A percentile compares a stretch with the other conserved stretches of the same genome.
Evolutionary conservation across 306 rosid species (phyloP).

Genomic region (Myrica gale): DNA sequence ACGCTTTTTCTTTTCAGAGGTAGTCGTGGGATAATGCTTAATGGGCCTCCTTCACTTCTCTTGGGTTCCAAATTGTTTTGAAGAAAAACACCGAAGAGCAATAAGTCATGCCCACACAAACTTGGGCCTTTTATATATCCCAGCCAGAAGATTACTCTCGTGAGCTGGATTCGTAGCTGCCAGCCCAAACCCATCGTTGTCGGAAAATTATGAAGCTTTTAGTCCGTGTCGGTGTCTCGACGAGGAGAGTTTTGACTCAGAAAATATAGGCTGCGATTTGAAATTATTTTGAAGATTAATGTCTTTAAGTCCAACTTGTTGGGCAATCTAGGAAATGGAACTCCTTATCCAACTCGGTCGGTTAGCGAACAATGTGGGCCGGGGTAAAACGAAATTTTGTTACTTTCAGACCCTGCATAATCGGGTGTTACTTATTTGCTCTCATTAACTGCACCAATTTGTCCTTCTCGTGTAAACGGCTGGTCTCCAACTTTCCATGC

Average conservation of each 20-base stretch:
- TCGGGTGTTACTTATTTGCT: background rate
- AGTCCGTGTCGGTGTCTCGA: too few species aligned
- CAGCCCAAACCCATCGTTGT: too few species aligned
- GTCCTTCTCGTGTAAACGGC: background rate
- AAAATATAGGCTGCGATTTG: background rate
- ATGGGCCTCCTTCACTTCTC: too few species aligned
- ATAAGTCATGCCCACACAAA: too few species aligned
- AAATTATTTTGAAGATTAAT: background rate
- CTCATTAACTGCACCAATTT: background rate
- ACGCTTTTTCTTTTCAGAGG: too few species aligned
- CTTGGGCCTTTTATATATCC: too few species aligned
- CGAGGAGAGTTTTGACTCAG: background rate
- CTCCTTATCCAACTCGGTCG: background rate
- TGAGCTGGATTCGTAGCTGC: too few species aligned
- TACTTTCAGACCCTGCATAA: constrained; percentile 1
- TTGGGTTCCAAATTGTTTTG: too few species aligned
- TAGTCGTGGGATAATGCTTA: too few species aligned
- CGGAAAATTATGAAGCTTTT: too few species aligned
- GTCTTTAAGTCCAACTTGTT: background rate
- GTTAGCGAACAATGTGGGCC: background rate
- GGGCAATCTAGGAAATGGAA: background rate
- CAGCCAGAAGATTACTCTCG: too few species aligned
- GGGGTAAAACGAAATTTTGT: background rate
- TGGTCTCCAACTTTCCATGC: background rate
- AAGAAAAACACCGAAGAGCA: too few species aligned